These are phyloP conservation scores for Brassica napus DNA, from an alignment of 345 rosid species.

Conservation along the genomic window DNA sequence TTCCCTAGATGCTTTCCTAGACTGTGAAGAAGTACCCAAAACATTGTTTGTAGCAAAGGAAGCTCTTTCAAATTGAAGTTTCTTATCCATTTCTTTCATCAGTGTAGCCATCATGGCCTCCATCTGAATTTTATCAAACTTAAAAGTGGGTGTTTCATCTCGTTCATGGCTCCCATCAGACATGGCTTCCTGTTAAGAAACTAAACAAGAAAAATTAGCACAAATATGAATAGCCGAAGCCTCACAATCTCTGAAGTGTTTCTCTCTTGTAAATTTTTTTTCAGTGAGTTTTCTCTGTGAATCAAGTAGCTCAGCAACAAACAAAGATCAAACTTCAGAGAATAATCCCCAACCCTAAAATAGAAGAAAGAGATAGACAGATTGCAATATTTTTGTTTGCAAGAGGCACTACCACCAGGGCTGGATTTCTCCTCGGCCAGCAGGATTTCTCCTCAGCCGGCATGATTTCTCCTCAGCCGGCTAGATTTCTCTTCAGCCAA, in stretches of 20 bases:
- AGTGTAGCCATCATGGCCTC: background rate
- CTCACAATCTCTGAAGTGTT: background rate
- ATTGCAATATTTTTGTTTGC: background rate
- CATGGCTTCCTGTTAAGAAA: background rate
- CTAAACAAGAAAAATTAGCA: background rate
- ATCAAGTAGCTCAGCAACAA: background rate
- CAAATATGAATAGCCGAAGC: background rate
- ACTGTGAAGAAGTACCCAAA: too few species aligned
- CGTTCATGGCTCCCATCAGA: background rate
- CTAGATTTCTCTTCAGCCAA: background rate
- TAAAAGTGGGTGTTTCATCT: background rate
- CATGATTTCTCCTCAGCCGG: background rate
- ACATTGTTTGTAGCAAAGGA: too few species aligned
- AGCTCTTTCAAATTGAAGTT: too few species aligned
- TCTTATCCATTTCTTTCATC: background rate
- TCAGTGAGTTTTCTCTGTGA: background rate
- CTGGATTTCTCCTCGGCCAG: background rate
- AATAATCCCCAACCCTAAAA: background rate
- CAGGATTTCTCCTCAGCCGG: background rate
- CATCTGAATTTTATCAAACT: background rate
- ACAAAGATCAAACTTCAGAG: background rate
- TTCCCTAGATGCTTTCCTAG: too few species aligned
- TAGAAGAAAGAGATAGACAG: background rate
- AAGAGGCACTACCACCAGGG: too few species aligned
- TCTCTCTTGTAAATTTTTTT: background rate